phyloP scores from a whole-genome alignment of 129 eudicot genomes.

The Flaveria bidentis region DNA sequence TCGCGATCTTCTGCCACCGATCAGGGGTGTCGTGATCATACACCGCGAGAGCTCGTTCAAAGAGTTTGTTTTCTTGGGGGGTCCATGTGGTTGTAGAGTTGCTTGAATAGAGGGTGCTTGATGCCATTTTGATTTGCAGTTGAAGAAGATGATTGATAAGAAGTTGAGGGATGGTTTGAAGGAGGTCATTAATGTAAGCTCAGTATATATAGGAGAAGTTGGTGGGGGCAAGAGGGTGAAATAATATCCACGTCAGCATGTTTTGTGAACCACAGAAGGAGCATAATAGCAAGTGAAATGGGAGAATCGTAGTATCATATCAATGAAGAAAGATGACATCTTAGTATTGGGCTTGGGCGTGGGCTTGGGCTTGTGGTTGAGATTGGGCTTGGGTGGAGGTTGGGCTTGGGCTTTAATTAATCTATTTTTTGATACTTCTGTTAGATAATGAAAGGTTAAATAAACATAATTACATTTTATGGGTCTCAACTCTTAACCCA shows the following conservation, averaged over 20 bases:
- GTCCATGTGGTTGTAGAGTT: slow-evolving; percentile 52
- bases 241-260: slow-evolving; percentile 35
- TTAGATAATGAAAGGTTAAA: neutral
- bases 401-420: neutral
- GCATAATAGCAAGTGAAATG: slow-evolving; percentile 13
- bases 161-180: slow-evolving; percentile 46
- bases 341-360: neutral
- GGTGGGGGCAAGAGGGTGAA: slow-evolving; percentile 37
- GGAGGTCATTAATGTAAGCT: slow-evolving; percentile 32
- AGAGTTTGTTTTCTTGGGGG: slow-evolving; percentile 55
- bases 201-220: slow-evolving; percentile 51
- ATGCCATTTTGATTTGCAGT: slow-evolving; percentile 45
- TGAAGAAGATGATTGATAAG: slow-evolving; percentile 25
- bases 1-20: slow-evolving; percentile 68
- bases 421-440: neutral
- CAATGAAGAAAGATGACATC: neutral
- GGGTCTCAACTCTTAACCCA: neutral
- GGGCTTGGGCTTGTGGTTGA: neutral
- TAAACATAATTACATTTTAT: too few species aligned
- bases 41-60: slow-evolving; percentile 61
- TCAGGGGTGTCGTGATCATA: slow-evolving; percentile 66
- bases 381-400: neutral
- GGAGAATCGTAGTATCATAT: slow-evolving; percentile 36
- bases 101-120: slow-evolving; percentile 41
- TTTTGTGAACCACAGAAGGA: slow-evolving; percentile 36